phyloP scores from a whole-genome alignment of 192 early-diverging fungal genomes.

The Coemansia sp. region DNA sequence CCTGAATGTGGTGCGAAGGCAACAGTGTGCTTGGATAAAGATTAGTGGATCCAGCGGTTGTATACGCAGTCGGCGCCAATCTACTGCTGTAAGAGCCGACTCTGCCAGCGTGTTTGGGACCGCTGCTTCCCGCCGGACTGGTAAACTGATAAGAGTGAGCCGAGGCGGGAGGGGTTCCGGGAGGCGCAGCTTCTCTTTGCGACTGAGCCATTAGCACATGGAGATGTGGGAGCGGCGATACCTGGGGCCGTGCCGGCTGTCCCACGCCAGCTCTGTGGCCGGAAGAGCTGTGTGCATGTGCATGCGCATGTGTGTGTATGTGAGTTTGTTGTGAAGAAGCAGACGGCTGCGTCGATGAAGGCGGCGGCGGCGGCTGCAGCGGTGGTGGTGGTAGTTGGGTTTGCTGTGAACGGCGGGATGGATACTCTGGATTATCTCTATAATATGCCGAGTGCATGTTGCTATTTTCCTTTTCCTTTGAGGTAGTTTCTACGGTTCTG shows the following conservation, averaged over 20 bases:
- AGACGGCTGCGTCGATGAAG: neutral
- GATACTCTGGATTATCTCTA: slow-evolving; percentile 9
- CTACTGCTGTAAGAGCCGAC: neutral
- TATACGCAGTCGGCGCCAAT: neutral
- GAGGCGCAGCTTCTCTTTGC: neutral
- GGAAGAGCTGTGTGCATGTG: neutral
- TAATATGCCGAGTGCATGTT: slow-evolving; percentile 17
- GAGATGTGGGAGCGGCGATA: slow-evolving; percentile 10
- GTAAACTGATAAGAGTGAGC: neutral
- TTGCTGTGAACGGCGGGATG: slow-evolving; percentile 11
- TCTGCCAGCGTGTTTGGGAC: neutral
- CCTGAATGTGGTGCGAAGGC: slow-evolving; percentile 28
- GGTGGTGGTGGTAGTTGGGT: slow-evolving; percentile 1
- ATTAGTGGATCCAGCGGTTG: neutral
- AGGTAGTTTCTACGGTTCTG: slow-evolving; percentile 1
- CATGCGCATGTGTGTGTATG: neutral
- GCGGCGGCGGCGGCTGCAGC: neutral
- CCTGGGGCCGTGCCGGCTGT: neutral
- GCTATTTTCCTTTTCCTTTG: slow-evolving; percentile 5
- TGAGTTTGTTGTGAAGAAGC: neutral
- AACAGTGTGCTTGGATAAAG: slow-evolving; percentile 33
- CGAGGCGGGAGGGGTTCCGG: neutral
- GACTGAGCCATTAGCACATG: slow-evolving; percentile 7
- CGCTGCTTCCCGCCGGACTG: neutral
- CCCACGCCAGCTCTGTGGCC: neutral